These are phyloP conservation scores for Jatropha curcas DNA, from an alignment of 345 rosid species.

Conservation along the genomic window DNA sequence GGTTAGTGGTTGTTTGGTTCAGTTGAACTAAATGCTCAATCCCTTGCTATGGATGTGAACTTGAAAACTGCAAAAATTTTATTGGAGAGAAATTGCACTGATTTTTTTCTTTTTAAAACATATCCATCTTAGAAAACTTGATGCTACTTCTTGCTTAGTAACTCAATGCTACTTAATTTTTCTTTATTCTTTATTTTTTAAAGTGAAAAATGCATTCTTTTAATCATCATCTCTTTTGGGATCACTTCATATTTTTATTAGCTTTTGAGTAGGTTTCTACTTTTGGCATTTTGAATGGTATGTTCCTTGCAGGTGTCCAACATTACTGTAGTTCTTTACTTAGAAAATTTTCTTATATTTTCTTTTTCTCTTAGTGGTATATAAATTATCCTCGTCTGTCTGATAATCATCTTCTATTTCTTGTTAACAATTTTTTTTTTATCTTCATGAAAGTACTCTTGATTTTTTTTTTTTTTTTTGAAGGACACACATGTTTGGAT, in stretches of 20 bases:
- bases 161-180: background rate
- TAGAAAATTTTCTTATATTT: background rate
- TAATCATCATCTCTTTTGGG: background rate
- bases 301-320: background rate
- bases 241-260: background rate
- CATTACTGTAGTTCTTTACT: background rate
- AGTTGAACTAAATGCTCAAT: too few species aligned
- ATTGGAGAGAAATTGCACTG: background rate
- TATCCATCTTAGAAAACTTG: background rate
- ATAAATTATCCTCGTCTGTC: background rate
- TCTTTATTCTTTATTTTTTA: background rate
- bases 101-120: background rate
- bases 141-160: background rate
- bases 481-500: background rate
- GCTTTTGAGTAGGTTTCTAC: background rate
- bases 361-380: background rate
- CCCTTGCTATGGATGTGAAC: background rate
- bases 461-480: background rate
- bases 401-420: background rate
- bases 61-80: background rate
- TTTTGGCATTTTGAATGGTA: background rate
- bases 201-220: background rate
- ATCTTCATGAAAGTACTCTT: background rate
- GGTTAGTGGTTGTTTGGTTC: too few species aligned
- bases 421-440: background rate